Percentiles rank a stretch among this genome's conserved stretches.
Conservation (phyloP, 306 rosid species). For the Hippophae gyantsensis region DNA sequence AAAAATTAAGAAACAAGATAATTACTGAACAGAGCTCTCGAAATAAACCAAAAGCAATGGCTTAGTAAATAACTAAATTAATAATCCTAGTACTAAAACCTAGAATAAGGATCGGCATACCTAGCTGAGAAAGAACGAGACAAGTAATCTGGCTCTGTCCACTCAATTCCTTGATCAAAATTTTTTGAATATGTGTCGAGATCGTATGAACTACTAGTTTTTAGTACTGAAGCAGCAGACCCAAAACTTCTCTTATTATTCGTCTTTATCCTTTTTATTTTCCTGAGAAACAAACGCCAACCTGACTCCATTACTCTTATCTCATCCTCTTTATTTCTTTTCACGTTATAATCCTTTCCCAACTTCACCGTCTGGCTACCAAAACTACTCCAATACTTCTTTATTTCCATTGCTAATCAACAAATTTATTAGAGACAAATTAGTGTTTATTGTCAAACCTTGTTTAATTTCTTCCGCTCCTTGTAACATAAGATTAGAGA, state of each 20-base stretch:
- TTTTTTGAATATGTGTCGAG: conserved; percentile 41
- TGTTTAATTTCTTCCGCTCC: too few species aligned
- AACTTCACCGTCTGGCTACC: conserved; percentile 26
- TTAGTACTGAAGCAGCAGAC: conserved; percentile 16
- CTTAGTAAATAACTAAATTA: too few species aligned
- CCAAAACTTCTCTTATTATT: conserved; percentile 21
- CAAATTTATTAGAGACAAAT: too few species aligned
- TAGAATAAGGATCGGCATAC: conserved; percentile 47
- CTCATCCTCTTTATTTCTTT: conserved; percentile 14
- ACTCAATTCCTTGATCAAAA: conserved; percentile 45
- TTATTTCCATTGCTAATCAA: conserved; percentile 37
- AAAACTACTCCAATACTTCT: conserved; percentile 26
- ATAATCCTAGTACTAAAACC: conserved; percentile 5
- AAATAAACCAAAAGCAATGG: not conserved
- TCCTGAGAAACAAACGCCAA: conserved; percentile 36
- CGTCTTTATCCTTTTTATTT: conserved; percentile 35
- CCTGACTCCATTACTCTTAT: conserved; percentile 7
- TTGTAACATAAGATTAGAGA: too few species aligned
- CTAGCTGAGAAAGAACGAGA: conserved; percentile 62
- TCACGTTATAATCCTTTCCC: conserved; percentile 30
- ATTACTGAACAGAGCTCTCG: not conserved
- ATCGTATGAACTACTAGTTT: conserved; percentile 29
- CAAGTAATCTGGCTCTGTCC: conserved; percentile 50
- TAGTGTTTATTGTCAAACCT: too few species aligned
- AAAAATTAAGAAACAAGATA: not conserved